phyloP scores from a whole-genome alignment of 2,329 filamentous ascomycete genomes.

The Ophioceras dolichostomum region DNA sequence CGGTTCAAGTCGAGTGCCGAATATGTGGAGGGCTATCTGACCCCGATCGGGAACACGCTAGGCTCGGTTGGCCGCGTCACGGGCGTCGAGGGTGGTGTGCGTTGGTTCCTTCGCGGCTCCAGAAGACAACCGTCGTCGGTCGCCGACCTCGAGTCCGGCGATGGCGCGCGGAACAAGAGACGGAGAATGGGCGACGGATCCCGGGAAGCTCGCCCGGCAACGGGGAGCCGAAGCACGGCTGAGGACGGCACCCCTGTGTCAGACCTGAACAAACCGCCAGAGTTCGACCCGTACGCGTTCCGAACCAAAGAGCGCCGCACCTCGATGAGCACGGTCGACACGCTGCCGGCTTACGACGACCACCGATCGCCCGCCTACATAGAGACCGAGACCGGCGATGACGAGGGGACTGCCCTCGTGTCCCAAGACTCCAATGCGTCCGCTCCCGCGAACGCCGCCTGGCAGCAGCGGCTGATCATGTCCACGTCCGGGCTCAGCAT shows the following conservation, averaged over 20 bases:
- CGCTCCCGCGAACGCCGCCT: slow-evolving; percentile 20
- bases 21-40: slow-evolving; percentile 79
- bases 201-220: slow-evolving; percentile 9
- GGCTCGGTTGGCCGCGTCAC: slow-evolving; percentile 74
- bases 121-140: slow-evolving; percentile 17
- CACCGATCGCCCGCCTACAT: slow-evolving; percentile 64
- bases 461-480: slow-evolving; percentile 78
- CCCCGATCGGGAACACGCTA: slow-evolving; percentile 76
- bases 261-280: no score
- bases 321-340: slow-evolving; percentile 60
- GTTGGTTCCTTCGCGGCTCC: slow-evolving; percentile 56
- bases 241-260: slow-evolving; percentile 5
- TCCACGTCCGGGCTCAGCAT: slow-evolving; percentile 85
- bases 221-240: slow-evolving; percentile 11
- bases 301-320: slow-evolving; percentile 33
- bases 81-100: slow-evolving; percentile 74
- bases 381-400: slow-evolving; percentile 46
- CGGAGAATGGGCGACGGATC: slow-evolving; percentile 36
- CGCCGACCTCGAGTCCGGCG: slow-evolving; percentile 32
- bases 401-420: slow-evolving; percentile 11
- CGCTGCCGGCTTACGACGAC: slow-evolving; percentile 75
- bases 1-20: slow-evolving; percentile 82
- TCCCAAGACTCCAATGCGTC: slow-evolving; percentile 12
- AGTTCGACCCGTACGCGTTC: slow-evolving; percentile 11
- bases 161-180: slow-evolving; percentile 40